A percentile compares a stretch with the other conserved stretches of the same genome.
phyloP scores from a whole-genome alignment of 2,329 filamentous ascomycete genomes.

The Elsinoe necatrix region DNA sequence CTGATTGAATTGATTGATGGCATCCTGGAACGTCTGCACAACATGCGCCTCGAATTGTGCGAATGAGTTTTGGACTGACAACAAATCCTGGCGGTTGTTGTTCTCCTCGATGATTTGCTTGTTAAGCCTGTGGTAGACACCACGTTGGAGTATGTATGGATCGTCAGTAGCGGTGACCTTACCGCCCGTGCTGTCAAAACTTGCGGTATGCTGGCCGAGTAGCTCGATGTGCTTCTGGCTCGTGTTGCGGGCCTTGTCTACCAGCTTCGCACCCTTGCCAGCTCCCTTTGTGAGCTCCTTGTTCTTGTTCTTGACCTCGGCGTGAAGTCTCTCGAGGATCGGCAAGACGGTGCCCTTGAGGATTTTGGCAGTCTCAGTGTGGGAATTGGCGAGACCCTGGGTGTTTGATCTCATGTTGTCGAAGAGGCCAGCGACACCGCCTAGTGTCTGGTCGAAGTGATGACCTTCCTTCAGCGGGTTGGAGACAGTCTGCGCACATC shows the following conservation, averaged over 20 bases:
- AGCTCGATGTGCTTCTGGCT: slow-evolving; percentile 97
- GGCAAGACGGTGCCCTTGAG: slow-evolving; percentile 80
- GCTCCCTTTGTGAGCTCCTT: slow-evolving; percentile 81
- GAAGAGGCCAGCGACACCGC: slow-evolving; percentile 80
- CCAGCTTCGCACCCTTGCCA: slow-evolving; percentile 76
- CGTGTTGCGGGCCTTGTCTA: slow-evolving; percentile 74
- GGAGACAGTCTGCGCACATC: slow-evolving; percentile 61
- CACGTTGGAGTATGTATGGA: slow-evolving; percentile 78
- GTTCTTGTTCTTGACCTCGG: slow-evolving; percentile 92
- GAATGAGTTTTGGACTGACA: slow-evolving; percentile 87
- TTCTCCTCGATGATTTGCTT: slow-evolving; percentile 94
- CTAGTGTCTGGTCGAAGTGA: slow-evolving; percentile 86
- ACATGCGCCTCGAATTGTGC: slow-evolving; percentile 79
- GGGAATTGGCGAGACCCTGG: slow-evolving; percentile 79
- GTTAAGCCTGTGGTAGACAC: slow-evolving; percentile 73
- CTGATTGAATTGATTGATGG: slow-evolving; percentile 74
- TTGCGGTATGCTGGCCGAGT: slow-evolving; percentile 74
- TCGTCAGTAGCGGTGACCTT: slow-evolving; percentile 66
- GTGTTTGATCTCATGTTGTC: slow-evolving; percentile 92
- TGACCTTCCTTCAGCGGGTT: slow-evolving; percentile 80
- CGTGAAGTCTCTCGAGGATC: slow-evolving; percentile 80
- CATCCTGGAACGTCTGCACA: slow-evolving; percentile 70
- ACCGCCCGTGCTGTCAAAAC: slow-evolving; percentile 66
- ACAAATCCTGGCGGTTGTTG: slow-evolving; percentile 84
- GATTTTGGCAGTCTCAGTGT: slow-evolving; percentile 83